Evolutionary conservation across 208 protist genomes (phyloP), one percentile per base, ranked within the genome.

Genomic region (Naegleria fowleri): DNA sequence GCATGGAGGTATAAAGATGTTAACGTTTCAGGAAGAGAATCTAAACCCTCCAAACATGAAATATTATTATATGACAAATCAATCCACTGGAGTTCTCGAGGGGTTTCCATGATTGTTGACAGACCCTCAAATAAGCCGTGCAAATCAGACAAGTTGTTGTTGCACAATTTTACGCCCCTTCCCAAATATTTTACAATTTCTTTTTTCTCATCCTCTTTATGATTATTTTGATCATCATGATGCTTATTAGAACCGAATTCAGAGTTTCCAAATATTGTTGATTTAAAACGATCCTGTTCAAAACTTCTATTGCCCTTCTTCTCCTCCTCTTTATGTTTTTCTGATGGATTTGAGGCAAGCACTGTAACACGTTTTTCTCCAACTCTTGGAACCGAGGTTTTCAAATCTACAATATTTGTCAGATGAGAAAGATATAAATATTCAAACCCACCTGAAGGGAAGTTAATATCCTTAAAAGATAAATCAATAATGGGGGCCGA

Each of bases 21-120:
- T 0, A 88, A 16, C 1, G 51, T 58, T 15, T 39, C 9, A 59
- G 41, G 39, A 5, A 88, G 43, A 7, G 85, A 13, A 2, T 58
- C 85, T 13, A 88, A 22, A 11, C 22, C 19, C 38, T 88, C 41
- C 43, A 88, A 29, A 36, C 19, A 39, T 0, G 85, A 33, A 3
- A 88, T 38, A 38, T 58, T 51, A 58, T 88, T 88, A 29, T 59
- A 88, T 33, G 85, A 88, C 0, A 88, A 15, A 88, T 88, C 85
- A 16, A 88, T n/a, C 85, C 85, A 88, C 33, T 6, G 11, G 0
- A 88, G 25, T 19, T 58, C 39, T 38, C n/a, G 5, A 16, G 41
- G 25, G 0, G 19, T 39, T 29, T 58, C 39, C 41, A 88, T 29
- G 0, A 88, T n/a, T 19, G 51, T 58, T 38, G 33, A 38, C 1